Base-by-base conservation (phyloP, 1,284 basidiomycete genomes). In the Phylloporus sp. region DNA sequence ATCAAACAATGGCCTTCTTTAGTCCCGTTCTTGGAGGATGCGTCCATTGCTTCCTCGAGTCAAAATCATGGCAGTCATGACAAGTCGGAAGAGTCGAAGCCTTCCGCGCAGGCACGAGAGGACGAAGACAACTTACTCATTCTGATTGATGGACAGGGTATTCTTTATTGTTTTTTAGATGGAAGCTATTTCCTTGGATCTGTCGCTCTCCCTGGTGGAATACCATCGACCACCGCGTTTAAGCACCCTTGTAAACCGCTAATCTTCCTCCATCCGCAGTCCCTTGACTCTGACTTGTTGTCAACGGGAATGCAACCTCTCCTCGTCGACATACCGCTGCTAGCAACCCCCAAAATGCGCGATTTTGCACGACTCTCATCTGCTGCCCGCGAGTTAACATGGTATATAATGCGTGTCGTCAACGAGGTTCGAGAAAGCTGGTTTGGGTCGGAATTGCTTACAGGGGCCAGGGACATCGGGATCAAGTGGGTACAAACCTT, bases 181-280 rank as follows among this genome's bases (percentile, higher is more conserved):
- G 94, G 94, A 29, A 86, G 86, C 64, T 94, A 92, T 76, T 85
- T 90, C 52, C 81, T 96, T 39, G 94, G 95, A 42, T 79, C 83
- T 40, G 75, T 91, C 49, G 53, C 60, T 64, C 63, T 74, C 28
- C 65, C 72, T 69, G 46, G 66, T 85, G 44, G 81, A 79, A 46
- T 67, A 67, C 57, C 73, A 76, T 74, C 77, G 31, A 71, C 77
- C 46, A 78, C 83, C 47, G 68, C 90, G 44, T 79, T 81, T 74
- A 89, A 87, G 70, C 77, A 84, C 64, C 79, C 81, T 44, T 73
- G 74, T 58, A 71, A 72, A 20, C 80, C 84, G 32, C 67, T 80
- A 26, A 80, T 90, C 64, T 78, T 85, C 65, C 80, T 80, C 40
- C 82, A 90, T 68, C 78, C 78, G 44, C 76, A 76, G 58, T 61